Evolutionary conservation across 768 basidiomycete genomes (phyloP).

Genomic region (Tulasnella sp.): DNA sequence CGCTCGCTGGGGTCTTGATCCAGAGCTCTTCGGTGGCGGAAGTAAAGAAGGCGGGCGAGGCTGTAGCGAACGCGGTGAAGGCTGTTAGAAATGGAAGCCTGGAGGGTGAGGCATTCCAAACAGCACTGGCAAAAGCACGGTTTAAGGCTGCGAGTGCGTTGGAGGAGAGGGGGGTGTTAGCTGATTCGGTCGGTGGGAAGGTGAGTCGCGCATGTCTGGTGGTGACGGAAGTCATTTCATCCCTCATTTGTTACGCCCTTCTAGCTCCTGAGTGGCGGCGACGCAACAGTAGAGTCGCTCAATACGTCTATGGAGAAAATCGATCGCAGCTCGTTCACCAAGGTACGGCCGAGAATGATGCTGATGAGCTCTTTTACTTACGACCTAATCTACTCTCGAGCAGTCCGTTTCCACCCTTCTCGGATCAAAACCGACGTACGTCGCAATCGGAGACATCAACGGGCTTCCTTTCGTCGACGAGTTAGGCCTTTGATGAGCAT

Average conservation of each 20-base stretch:
- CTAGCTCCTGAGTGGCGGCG: constrained; percentile 51
- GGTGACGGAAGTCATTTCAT: no score
- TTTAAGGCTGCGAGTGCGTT: constrained; percentile 60
- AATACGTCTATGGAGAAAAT: constrained; percentile 46
- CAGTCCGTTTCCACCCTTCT: constrained; percentile 58
- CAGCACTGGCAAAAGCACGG: constrained; percentile 79
- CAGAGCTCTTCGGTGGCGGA: constrained; percentile 52
- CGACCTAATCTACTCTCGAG: background rate
- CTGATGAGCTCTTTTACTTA: background rate
- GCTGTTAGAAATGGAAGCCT: constrained; percentile 33
- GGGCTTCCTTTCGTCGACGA: constrained; percentile 76
- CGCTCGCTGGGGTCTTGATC: constrained; percentile 73
- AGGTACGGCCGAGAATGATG: constrained; percentile 53
- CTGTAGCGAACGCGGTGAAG: constrained; percentile 57
- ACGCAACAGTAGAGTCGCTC: constrained; percentile 21
- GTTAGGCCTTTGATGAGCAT: constrained; percentile 46
- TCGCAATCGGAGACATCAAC: constrained; percentile 70
- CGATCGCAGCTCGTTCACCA: constrained; percentile 51
- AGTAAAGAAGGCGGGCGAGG: constrained; percentile 57
- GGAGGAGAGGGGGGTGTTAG: constrained; percentile 60
- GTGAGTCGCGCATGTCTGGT: constrained; percentile 29
- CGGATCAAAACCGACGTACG: constrained; percentile 72
- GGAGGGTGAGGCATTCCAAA: constrained; percentile 59
- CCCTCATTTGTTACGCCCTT: constrained; percentile 3
- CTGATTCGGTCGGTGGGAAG: constrained; percentile 51